phyloP scores from a whole-genome alignment of 1,284 basidiomycete genomes.

The Porogramme epimiltina region DNA sequence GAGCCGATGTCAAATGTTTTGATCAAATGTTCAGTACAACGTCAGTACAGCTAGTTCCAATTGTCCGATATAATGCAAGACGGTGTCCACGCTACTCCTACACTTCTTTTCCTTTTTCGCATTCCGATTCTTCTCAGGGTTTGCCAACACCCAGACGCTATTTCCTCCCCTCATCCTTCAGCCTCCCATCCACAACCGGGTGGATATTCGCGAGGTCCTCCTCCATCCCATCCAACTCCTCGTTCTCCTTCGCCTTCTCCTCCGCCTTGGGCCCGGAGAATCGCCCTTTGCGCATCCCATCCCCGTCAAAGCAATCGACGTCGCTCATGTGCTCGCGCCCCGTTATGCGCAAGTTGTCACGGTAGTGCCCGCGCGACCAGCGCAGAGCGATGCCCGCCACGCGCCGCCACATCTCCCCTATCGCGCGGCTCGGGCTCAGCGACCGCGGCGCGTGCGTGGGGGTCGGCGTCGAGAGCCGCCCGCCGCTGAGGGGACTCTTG shows the following conservation, averaged over 20 bases:
- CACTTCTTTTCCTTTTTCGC: too few species aligned
- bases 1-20: too few species aligned
- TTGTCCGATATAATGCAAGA: too few species aligned
- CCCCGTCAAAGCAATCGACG: slow-evolving; percentile 76
- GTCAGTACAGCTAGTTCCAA: too few species aligned
- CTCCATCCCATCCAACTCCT: slow-evolving; percentile 30
- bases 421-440: slow-evolving; percentile 22
- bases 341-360: slow-evolving; percentile 62
- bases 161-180: slow-evolving; percentile 62
- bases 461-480: slow-evolving; percentile 1
- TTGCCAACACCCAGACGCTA: too few species aligned
- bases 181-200: slow-evolving; percentile 72
- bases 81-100: too few species aligned
- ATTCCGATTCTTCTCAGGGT: too few species aligned
- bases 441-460: slow-evolving; percentile 15
- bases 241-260: slow-evolving; percentile 28
- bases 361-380: slow-evolving; percentile 54
- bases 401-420: slow-evolving; percentile 51
- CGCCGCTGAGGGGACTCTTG: slow-evolving; percentile 7
- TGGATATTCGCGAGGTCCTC: slow-evolving; percentile 66
- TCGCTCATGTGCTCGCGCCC: slow-evolving; percentile 76
- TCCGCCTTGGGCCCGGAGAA: slow-evolving; percentile 27
- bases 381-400: slow-evolving; percentile 47
- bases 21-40: too few species aligned
- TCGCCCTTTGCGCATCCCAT: slow-evolving; percentile 35